Percentiles rank a stretch among this genome's conserved stretches.
Conservation (phyloP, 306 rosid species). For the Malus sieversii region DNA sequence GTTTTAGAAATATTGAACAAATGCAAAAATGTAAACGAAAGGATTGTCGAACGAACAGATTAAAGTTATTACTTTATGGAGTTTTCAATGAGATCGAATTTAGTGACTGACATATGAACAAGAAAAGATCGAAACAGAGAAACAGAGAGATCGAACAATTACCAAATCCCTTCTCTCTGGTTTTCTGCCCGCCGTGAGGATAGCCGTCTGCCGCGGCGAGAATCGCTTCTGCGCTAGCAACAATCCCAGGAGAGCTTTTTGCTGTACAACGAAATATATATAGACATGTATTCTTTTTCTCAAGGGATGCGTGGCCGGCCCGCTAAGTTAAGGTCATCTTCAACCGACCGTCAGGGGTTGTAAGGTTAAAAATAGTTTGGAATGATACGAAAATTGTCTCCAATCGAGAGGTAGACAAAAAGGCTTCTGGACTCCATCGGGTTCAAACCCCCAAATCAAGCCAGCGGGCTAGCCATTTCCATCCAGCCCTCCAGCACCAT, state of each 20-base stretch:
- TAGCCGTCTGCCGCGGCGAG: not conserved
- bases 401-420: too few relatives aligned
- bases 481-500: too few relatives aligned
- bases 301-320: not conserved
- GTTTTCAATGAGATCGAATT: not conserved
- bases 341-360: too few relatives aligned
- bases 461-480: too few relatives aligned
- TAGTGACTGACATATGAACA: not conserved
- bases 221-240: not conserved
- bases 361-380: too few relatives aligned
- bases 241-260: not conserved
- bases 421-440: accelerated
- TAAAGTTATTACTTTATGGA: not conserved
- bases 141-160: not conserved
- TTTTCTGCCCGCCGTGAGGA: not conserved
- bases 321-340: too few relatives aligned
- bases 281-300: not conserved
- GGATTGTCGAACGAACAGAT: not conserved
- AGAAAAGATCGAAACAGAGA: not conserved
- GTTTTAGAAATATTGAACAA: too few relatives aligned
- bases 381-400: too few relatives aligned
- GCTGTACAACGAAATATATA: not conserved
- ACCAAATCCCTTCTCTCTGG: not conserved
- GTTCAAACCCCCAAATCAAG: too few relatives aligned
- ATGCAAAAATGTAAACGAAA: not conserved